phyloP scores from a whole-genome alignment of 75 land plant genomes.

The Pinus tabuliformis region DNA sequence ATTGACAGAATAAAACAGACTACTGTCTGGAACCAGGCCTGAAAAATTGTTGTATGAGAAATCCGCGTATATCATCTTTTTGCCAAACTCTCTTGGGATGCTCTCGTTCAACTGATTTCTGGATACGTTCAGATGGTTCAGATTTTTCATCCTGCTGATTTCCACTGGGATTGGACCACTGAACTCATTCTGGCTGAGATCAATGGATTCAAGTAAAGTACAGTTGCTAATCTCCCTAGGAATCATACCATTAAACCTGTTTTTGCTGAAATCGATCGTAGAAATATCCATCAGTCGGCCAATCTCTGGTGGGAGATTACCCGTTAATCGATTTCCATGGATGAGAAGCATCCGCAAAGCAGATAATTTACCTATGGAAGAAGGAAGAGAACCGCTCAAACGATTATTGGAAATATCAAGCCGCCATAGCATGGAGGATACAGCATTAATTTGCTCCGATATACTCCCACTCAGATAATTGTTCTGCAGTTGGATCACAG shows the following conservation, averaged over 20 bases:
- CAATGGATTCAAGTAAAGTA: slow-evolving; percentile 18
- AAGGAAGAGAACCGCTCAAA: slow-evolving; percentile 22
- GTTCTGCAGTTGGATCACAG: too few relatives aligned
- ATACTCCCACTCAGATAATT: too few relatives aligned
- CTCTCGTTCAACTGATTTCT: slow-evolving; percentile 21
- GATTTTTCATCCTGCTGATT: slow-evolving; percentile 14
- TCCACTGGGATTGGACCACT: slow-evolving; percentile 24
- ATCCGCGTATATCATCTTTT: slow-evolving; percentile 31
- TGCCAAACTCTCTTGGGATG: slow-evolving; percentile 24
- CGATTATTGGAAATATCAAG: slow-evolving; percentile 28
- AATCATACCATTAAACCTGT: slow-evolving; percentile 23
- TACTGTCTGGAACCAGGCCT: slow-evolving; percentile 32
- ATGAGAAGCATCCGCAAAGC: slow-evolving; percentile 20
- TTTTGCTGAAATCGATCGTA: slow-evolving; percentile 17
- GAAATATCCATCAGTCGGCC: slow-evolving; percentile 19
- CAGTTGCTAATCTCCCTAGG: slow-evolving; percentile 24
- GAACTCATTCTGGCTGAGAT: slow-evolving; percentile 27
- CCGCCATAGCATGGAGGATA: not conserved
- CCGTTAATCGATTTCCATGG: slow-evolving; percentile 19
- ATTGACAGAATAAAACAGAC: slow-evolving; percentile 44
- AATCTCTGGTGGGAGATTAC: slow-evolving; percentile 21
- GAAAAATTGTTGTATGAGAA: slow-evolving; percentile 53
- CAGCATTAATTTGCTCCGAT: too few relatives aligned
- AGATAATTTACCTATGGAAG: slow-evolving; percentile 15
- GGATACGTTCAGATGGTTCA: slow-evolving; percentile 26